Percentiles rank a stretch among this genome's conserved stretches.
Conservation (phyloP, 371 early-diverging fungal genomes). For the Rhizopus delemar region DNA sequence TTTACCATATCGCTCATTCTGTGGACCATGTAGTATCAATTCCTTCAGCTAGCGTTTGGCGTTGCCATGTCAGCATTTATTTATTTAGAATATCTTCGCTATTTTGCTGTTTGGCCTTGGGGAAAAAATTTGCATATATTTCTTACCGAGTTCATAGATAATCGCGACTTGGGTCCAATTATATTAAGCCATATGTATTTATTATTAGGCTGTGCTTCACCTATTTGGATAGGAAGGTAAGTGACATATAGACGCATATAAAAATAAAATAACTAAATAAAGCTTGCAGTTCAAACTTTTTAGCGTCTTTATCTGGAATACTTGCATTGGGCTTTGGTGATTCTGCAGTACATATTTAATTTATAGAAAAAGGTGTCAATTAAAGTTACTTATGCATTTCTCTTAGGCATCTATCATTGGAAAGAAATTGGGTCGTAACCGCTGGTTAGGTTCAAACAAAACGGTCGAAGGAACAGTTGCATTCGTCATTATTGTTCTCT, state of each 20-base stretch:
- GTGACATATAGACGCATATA: neutral
- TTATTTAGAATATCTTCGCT: conserved; percentile 78
- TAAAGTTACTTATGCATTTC: neutral
- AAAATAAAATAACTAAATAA: neutral
- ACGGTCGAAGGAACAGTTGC: conserved; percentile 88
- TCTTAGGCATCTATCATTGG: conserved; percentile 84
- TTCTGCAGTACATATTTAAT: conserved; percentile 56
- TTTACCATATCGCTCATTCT: conserved; percentile 65
- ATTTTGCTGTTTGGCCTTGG: conserved; percentile 72
- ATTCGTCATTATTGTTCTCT: conserved; percentile 67
- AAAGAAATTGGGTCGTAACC: conserved; percentile 64
- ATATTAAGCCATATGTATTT: conserved; percentile 90
- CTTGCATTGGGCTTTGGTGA: conserved; percentile 88
- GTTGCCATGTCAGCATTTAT: conserved; percentile 75
- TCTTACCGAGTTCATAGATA: conserved; percentile 77
- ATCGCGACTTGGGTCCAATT: conserved; percentile 76
- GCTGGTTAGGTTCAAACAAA: conserved; percentile 80
- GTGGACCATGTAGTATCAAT: conserved; percentile 49
- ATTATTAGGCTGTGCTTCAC: conserved; percentile 85
- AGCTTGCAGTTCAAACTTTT: conserved; percentile 32
- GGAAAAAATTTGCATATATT: conserved; percentile 72
- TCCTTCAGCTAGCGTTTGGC: conserved; percentile 82
- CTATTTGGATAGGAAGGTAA: conserved; percentile 82
- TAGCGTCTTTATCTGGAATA: conserved; percentile 76
- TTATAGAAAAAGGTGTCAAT: neutral